These are phyloP conservation scores for Lathyrus oleraceus DNA, from an alignment of 306 rosid genomes.

Conservation along the genomic window DNA sequence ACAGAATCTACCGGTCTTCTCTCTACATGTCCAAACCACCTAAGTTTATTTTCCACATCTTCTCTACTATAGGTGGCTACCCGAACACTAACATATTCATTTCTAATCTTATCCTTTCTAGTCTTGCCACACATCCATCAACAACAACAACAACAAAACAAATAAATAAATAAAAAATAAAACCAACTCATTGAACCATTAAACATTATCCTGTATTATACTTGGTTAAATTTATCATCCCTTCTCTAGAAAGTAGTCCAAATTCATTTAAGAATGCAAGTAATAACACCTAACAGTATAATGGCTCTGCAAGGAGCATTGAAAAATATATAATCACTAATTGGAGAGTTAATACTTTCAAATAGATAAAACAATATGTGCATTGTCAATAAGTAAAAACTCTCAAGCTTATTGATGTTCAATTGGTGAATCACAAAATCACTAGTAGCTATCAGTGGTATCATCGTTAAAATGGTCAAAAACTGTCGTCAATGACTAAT, in stretches of 20 bases:
- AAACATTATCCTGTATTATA: slow-evolving; percentile 9
- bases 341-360: not conserved
- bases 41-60: no score
- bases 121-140: no score
- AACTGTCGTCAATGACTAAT: not conserved
- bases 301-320: not conserved
- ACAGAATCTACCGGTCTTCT: no score
- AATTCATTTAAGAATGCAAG: slow-evolving; percentile 2
- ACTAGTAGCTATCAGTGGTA: slow-evolving; percentile 13
- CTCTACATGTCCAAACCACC: no score
- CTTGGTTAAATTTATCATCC: not conserved
- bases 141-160: no score
- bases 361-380: not conserved
- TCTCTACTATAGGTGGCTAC: no score
- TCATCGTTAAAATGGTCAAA: slow-evolving; percentile 3
- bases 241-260: slow-evolving; percentile 16
- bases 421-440: slow-evolving; percentile 8
- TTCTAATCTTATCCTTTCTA: no score
- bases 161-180: not conserved
- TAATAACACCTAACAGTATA: slow-evolving; percentile 7
- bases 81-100: no score
- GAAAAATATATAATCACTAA: not conserved
- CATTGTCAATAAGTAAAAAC: slow-evolving; percentile 12
- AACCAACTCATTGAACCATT: slow-evolving; percentile 14
- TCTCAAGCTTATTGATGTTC: slow-evolving; percentile 9